Percentiles rank a stretch among this genome's conserved stretches.
phyloP scores from a whole-genome alignment of 768 basidiomycete genomes.

The Tremella mesenterica region DNA sequence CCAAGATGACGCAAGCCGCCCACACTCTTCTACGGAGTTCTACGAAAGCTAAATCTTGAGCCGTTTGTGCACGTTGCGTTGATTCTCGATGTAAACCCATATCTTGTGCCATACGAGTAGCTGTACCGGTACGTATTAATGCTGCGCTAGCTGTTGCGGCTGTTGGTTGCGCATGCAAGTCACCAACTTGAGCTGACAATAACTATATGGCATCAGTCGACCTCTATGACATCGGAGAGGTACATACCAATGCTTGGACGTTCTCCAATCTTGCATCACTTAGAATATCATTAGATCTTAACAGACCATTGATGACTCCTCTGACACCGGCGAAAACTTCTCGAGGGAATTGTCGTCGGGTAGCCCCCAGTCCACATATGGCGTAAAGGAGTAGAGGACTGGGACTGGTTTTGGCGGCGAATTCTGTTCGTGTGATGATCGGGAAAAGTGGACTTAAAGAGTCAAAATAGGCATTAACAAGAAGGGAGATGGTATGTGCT shows the following conservation, averaged over 20 bases:
- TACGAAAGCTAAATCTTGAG: conserved; percentile 48
- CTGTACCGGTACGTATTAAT: conserved; percentile 72
- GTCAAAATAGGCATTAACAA: conserved; percentile 92
- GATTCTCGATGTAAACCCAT: conserved; percentile 89
- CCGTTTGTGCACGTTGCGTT: conserved; percentile 46
- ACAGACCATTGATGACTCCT: conserved; percentile 71
- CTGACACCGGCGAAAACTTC: conserved; percentile 83
- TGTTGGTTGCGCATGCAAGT: conserved; percentile 82
- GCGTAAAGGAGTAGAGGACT: conserved; percentile 76
- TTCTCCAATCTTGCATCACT: conserved; percentile 77
- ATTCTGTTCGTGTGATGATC: conserved; percentile 78
- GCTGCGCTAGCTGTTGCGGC: conserved; percentile 75
- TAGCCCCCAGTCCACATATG: conserved; percentile 82
- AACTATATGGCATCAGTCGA: conserved; percentile 8
- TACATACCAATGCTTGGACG: conserved; percentile 62
- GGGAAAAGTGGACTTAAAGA: conserved; percentile 74
- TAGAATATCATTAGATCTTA: conserved; percentile 83
- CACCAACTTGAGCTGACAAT: conserved; percentile 52
- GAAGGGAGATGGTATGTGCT: conserved; percentile 46
- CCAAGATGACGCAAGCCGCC: conserved; percentile 88
- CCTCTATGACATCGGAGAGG: background rate
- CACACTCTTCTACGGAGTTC: conserved; percentile 83
- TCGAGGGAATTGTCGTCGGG: conserved; percentile 71
- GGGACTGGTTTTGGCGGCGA: conserved; percentile 66
- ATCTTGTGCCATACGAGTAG: conserved; percentile 97